Percentiles rank a stretch among this genome's conserved stretches.
Conservation (phyloP, 495 filamentous ascomycete genomes). For the Aspergillus kassunensis region DNA sequence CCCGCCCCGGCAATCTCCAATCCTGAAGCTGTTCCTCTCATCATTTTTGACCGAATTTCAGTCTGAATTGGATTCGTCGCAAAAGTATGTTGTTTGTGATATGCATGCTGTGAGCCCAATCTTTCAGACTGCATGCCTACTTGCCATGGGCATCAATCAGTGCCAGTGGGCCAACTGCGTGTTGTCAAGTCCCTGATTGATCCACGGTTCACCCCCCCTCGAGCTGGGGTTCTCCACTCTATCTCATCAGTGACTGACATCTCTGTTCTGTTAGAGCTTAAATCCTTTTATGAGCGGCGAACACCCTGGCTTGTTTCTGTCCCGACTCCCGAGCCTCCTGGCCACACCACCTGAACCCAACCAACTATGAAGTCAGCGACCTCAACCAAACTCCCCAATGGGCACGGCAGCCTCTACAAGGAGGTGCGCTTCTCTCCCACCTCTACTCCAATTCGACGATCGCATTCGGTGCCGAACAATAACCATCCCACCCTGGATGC, state of each 20-base stretch:
- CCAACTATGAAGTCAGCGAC: slow-evolving; percentile 31
- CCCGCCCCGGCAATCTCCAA: too few relatives aligned
- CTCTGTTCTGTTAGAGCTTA: too few relatives aligned
- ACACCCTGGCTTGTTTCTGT: slow-evolving; percentile 7
- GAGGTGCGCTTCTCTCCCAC: slow-evolving; percentile 48
- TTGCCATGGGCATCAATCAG: too few relatives aligned
- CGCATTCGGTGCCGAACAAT: slow-evolving; percentile 36
- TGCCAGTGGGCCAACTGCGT: too few relatives aligned
- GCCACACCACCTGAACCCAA: neutral
- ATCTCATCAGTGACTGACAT: too few relatives aligned
- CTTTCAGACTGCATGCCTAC: too few relatives aligned
- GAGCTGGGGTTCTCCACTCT: slow-evolving; percentile 7
- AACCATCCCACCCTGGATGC: slow-evolving; percentile 27
- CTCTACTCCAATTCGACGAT: slow-evolving; percentile 35
- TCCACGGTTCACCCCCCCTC: neutral
- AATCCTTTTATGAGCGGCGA: slow-evolving; percentile 16
- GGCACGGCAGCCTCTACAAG: slow-evolving; percentile 43
- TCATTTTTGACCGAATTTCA: too few relatives aligned
- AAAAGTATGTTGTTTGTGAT: too few relatives aligned
- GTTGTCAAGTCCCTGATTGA: slow-evolving; percentile 1
- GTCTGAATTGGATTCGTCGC: too few relatives aligned
- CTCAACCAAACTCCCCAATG: slow-evolving; percentile 26
- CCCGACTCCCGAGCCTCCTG: neutral
- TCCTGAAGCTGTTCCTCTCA: too few relatives aligned
- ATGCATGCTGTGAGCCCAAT: too few relatives aligned